Conservation (phyloP, 257 asterid species). For the Asclepias syriaca region DNA sequence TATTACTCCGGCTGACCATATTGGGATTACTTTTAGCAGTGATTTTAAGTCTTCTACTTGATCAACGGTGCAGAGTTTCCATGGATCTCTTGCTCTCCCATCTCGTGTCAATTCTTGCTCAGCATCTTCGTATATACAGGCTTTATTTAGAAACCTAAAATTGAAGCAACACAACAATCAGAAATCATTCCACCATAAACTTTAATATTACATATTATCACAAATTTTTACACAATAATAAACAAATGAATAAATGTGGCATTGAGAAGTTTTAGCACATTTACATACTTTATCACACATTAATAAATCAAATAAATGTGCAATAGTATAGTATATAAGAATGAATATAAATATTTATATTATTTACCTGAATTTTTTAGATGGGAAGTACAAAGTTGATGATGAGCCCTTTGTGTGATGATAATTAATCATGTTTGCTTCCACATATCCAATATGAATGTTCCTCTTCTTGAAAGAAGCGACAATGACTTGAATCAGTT, state of each 20-base stretch:
- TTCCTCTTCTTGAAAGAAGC: constrained; percentile 51
- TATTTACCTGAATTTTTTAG: constrained; percentile 24
- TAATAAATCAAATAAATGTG: too few relatives aligned
- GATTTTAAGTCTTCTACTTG: constrained; percentile 76
- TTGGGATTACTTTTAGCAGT: constrained; percentile 48
- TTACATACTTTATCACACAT: too few relatives aligned
- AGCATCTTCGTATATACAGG: constrained; percentile 35
- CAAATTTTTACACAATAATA: too few relatives aligned
- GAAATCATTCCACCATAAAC: too few relatives aligned
- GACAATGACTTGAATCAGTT: constrained; percentile 44
- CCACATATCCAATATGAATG: constrained; percentile 9
- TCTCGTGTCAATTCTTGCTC: constrained; percentile 29
- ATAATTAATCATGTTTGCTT: constrained; percentile 24
- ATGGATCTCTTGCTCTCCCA: constrained; percentile 39
- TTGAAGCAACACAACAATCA: too few relatives aligned
- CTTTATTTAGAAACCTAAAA: constrained; percentile 13
- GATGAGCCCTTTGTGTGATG: constrained; percentile 44
- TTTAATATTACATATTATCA: too few relatives aligned
- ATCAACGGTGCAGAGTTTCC: constrained; percentile 65
- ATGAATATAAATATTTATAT: too few relatives aligned
- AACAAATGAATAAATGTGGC: too few relatives aligned
- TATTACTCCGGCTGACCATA: constrained; percentile 67
- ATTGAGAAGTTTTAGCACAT: too few relatives aligned
- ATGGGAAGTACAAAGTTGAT: neutral
- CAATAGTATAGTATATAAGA: too few relatives aligned